Evolutionary conservation across 306 rosid genomes (phyloP).

Genomic region (Arachis stenosperma): DNA sequence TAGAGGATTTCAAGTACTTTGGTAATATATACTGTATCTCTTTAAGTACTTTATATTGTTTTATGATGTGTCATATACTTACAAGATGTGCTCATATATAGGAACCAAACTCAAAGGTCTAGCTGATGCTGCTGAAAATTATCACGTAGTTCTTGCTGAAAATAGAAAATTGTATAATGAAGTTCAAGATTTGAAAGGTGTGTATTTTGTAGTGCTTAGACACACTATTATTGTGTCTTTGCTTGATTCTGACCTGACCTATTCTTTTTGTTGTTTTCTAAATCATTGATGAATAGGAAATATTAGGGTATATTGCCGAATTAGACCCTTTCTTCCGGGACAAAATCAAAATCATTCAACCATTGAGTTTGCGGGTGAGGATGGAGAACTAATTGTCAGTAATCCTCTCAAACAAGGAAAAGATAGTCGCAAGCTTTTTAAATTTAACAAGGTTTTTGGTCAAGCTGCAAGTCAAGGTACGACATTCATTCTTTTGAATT

Average conservation of each 20-base stretch:
- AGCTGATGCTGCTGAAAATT: slow-evolving; percentile 90
- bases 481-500: slow-evolving; percentile 10
- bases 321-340: slow-evolving; percentile 96
- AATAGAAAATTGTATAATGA: slow-evolving; percentile 91
- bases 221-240: slow-evolving; percentile 20
- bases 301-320: slow-evolving; percentile 94
- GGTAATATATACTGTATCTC: slow-evolving; percentile 55
- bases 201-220: not conserved
- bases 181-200: slow-evolving; percentile 98
- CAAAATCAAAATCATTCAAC: slow-evolving; percentile 81
- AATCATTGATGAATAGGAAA: slow-evolving; percentile 62
- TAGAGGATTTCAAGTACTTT: slow-evolving; percentile 72
- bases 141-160: slow-evolving; percentile 80
- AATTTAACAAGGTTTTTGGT: slow-evolving; percentile 94
- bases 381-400: slow-evolving; percentile 81
- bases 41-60: slow-evolving; percentile 18
- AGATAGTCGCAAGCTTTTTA: slow-evolving; percentile 76
- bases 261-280: slow-evolving; percentile 10
- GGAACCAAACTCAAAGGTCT: slow-evolving; percentile 79
- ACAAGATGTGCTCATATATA: slow-evolving; percentile 37
- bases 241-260: slow-evolving; percentile 37
- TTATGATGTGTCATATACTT: slow-evolving; percentile 28
- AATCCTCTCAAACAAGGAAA: slow-evolving; percentile 93
- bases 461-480: slow-evolving; percentile 87
- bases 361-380: slow-evolving; percentile 82